These are phyloP conservation scores for Saccharum hybrid DNA, from an alignment of 202 grass and related monocot species.

Conservation along the genomic window DNA sequence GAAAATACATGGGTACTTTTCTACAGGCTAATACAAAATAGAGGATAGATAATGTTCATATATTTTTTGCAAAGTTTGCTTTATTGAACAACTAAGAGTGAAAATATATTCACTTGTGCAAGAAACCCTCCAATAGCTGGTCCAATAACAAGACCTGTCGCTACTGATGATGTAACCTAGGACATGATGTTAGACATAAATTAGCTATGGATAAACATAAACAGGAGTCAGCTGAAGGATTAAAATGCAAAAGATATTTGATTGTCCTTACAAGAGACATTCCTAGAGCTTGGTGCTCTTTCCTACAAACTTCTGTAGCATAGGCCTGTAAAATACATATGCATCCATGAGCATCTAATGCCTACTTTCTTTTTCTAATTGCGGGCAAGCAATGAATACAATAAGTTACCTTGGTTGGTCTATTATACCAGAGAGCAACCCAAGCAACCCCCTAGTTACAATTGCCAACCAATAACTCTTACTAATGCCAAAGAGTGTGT, in stretches of 20 bases:
- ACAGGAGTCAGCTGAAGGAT: neutral
- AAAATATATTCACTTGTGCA: conserved; percentile 48
- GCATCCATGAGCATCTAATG: conserved; percentile 12
- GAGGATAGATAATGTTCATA: conserved; percentile 29
- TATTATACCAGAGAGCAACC: conserved; percentile 60
- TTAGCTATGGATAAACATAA: neutral
- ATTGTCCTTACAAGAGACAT: neutral
- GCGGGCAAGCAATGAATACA: neutral
- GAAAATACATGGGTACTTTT: conserved; percentile 58
- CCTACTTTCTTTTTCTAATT: neutral
- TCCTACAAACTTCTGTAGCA: conserved; percentile 70
- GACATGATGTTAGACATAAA: conserved; percentile 6
- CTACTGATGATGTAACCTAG: conserved; percentile 63
- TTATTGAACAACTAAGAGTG: neutral
- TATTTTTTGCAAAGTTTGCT: neutral
- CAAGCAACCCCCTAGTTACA: conserved; percentile 58
- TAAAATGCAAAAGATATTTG: neutral
- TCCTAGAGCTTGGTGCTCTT: conserved; percentile 59
- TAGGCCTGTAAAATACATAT: conserved; percentile 55
- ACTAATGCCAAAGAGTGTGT: conserved; percentile 68
- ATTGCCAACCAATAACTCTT: conserved; percentile 62
- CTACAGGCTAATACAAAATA: conserved; percentile 53
- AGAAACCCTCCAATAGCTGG: conserved; percentile 74
- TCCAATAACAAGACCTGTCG: conserved; percentile 58
- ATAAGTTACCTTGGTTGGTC: conserved; percentile 62